phyloP scores from a whole-genome alignment of 2,329 filamentous ascomycete species.

The Geoglossum cookeanum region DNA sequence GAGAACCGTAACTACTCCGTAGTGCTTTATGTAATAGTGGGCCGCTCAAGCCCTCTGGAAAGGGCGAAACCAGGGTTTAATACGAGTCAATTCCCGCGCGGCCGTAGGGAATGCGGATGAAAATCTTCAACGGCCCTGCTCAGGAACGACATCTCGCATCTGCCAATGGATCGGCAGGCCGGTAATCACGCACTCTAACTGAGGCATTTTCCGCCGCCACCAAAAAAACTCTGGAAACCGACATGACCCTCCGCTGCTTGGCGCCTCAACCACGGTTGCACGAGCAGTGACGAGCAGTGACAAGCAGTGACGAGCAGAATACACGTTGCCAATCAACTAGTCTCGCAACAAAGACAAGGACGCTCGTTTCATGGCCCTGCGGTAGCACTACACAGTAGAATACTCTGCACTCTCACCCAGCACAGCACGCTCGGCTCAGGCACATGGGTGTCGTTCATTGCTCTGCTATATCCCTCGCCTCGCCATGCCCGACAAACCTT shows the following conservation, averaged over 20 bases:
- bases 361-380: not conserved
- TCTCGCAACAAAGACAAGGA: not conserved
- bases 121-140: not conserved
- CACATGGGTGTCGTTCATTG: not conserved
- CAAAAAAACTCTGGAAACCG: not conserved
- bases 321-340: too few species aligned
- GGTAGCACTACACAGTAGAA: not conserved
- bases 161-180: not conserved
- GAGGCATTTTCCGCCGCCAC: constrained; percentile 7
- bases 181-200: constrained; percentile 2
- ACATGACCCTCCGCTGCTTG: not conserved
- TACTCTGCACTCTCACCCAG: not conserved
- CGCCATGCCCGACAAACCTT: constrained; percentile 60
- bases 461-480: not conserved
- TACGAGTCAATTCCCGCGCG: not conserved
- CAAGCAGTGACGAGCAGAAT: too few species aligned
- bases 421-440: not conserved
- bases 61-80: not conserved
- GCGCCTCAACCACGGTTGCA: not conserved
- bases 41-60: not conserved
- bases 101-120: not conserved
- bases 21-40: not conserved
- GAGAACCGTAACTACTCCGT: too few species aligned
- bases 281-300: too few species aligned
- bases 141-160: not conserved